phyloP scores from a whole-genome alignment of 495 filamentous ascomycete genomes.

The Penicillium daleae region DNA sequence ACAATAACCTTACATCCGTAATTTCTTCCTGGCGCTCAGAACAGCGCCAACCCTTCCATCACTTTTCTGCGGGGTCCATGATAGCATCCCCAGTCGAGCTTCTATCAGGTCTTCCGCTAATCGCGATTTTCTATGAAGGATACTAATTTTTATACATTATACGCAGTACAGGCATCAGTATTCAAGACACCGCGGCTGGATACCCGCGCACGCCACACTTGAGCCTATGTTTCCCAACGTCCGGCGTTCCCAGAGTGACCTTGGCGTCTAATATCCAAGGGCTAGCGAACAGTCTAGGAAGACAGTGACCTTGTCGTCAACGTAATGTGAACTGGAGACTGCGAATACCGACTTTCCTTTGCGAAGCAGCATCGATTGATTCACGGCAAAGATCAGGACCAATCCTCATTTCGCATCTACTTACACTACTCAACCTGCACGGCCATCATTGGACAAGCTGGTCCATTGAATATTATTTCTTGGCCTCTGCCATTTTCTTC shows the following conservation, averaged over 20 bases:
- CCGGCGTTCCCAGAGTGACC: not conserved
- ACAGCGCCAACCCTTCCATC: not conserved
- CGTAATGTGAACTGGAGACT: too few species aligned
- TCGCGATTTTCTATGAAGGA: too few species aligned
- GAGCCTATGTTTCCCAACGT: not conserved
- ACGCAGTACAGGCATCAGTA: not conserved
- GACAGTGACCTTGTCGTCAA: not conserved
- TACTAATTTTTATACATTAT: too few species aligned
- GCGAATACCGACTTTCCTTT: too few species aligned
- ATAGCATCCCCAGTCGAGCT: not conserved
- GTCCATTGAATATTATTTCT: not conserved
- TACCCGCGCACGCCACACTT: not conserved
- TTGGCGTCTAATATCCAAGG: slow-evolving; percentile 2
- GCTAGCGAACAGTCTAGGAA: not conserved
- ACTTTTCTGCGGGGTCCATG: not conserved
- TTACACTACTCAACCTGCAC: not conserved
- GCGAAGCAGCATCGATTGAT: too few species aligned
- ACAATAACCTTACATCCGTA: too few species aligned
- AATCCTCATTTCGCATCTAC: not conserved
- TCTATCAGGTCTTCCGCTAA: not conserved
- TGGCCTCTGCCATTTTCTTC: slow-evolving; percentile 15
- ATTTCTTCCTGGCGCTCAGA: not conserved
- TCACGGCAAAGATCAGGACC: too few species aligned
- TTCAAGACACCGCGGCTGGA: not conserved
- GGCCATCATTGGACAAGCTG: not conserved